Conservation (phyloP, 768 basidiomycete species). For the Lactarius sanguifluus region DNA sequence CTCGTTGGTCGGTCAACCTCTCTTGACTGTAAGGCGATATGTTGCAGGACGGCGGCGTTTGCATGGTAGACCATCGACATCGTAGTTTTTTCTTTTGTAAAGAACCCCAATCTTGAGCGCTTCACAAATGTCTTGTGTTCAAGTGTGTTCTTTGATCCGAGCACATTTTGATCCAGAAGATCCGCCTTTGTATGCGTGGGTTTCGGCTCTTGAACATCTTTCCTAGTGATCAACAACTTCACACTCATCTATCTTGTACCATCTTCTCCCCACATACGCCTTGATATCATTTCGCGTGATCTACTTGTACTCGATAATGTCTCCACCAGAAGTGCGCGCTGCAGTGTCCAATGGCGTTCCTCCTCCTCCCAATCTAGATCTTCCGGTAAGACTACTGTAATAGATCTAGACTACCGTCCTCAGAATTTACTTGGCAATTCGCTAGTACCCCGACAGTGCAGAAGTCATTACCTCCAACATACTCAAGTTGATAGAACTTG, state of each 20-base stretch:
- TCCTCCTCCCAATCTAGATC: slow-evolving; percentile 38
- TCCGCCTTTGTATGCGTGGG: not conserved
- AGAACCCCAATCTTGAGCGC: not conserved
- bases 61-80: not conserved
- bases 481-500: slow-evolving; percentile 40
- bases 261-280: not conserved
- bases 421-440: not conserved
- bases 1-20: slow-evolving; percentile 2
- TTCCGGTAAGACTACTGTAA: slow-evolving; percentile 38
- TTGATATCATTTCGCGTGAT: not conserved
- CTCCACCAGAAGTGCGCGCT: slow-evolving; percentile 6
- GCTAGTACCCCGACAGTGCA: slow-evolving; percentile 47
- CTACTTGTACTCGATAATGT: slow-evolving; percentile 9
- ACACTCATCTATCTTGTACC: not conserved
- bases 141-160: too few relatives aligned
- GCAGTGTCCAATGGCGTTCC: slow-evolving; percentile 41
- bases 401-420: not conserved
- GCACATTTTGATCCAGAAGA: not conserved
- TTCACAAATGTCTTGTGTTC: not conserved
- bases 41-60: not conserved
- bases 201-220: too few relatives aligned
- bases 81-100: not conserved
- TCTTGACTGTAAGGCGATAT: not conserved
- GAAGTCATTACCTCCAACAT: slow-evolving; percentile 53
- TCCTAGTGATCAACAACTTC: too few relatives aligned